These are phyloP conservation scores for Lojkania enalia DNA, from an alignment of 2,329 filamentous ascomycete genomes.

Conservation along the genomic window DNA sequence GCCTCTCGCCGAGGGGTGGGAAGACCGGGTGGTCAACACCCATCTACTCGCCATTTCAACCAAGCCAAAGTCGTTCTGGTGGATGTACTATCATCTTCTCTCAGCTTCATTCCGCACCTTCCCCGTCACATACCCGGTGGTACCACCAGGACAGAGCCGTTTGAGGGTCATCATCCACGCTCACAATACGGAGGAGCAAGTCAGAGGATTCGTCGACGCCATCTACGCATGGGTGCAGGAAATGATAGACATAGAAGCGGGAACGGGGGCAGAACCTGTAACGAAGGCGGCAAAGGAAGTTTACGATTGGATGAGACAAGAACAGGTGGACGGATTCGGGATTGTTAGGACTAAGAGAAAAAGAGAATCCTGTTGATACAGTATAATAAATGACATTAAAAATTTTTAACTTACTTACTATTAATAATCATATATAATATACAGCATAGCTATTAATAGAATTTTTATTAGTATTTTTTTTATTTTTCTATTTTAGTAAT, in stretches of 20 bases:
- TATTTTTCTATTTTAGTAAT: too few species aligned
- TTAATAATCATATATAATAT: too few species aligned
- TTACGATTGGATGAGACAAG: background rate
- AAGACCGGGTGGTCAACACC: constrained; percentile 1
- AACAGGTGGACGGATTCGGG: too few species aligned
- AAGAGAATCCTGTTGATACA: too few species aligned
- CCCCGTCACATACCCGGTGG: constrained; percentile 31
- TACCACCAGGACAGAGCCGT: constrained; percentile 32
- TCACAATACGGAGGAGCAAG: constrained; percentile 31
- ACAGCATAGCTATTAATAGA: too few species aligned
- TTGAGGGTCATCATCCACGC: constrained; percentile 39
- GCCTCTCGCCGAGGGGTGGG: constrained; percentile 14
- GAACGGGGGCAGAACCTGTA: background rate
- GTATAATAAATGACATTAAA: too few species aligned
- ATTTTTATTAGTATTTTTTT: too few species aligned
- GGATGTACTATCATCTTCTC: background rate
- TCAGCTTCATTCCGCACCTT: background rate
- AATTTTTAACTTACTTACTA: too few species aligned
- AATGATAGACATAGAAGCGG: constrained; percentile 33
- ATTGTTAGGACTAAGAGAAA: too few species aligned
- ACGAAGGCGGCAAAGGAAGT: constrained; percentile 2
- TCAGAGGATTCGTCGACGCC: constrained; percentile 23
- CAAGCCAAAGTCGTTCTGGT: background rate
- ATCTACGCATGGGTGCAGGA: constrained; percentile 33
- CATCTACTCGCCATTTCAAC: constrained; percentile 15